Evolutionary conservation across 2,329 filamentous ascomycete species (phyloP).

Genomic region (Talaromyces atroroseus): DNA sequence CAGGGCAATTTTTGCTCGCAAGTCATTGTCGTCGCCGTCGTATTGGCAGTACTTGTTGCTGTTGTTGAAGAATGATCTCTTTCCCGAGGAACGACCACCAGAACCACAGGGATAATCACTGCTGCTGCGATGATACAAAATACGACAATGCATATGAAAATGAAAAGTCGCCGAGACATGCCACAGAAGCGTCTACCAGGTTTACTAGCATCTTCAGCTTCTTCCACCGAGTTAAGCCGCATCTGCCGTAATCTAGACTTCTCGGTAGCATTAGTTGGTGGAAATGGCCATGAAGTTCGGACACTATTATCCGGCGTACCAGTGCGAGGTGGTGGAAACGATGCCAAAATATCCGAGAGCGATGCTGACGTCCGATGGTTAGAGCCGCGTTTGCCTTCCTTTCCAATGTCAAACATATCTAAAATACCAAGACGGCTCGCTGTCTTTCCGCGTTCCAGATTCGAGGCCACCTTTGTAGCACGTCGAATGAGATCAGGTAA

Average conservation of each 20-base stretch:
- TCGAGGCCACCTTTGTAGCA: constrained; percentile 78
- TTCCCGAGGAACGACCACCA: constrained; percentile 55
- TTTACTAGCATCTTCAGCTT: constrained; percentile 18
- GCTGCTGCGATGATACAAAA: constrained; percentile 73
- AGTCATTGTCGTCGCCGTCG: constrained; percentile 15
- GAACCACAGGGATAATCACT: constrained; percentile 67
- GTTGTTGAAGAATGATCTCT: constrained; percentile 22
- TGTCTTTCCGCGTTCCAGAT: constrained; percentile 76
- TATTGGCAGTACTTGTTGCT: not conserved
- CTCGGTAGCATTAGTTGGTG: constrained; percentile 21
- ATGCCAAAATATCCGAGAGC: constrained; percentile 59
- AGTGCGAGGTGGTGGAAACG: constrained; percentile 55
- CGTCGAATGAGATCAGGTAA: constrained; percentile 84
- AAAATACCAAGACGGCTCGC: constrained; percentile 54
- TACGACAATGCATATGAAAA: constrained; percentile 60
- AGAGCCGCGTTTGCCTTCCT: constrained; percentile 19
- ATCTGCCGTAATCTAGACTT: constrained; percentile 30
- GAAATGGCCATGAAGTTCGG: constrained; percentile 33
- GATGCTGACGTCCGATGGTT: constrained; percentile 45
- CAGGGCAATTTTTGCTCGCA: constrained; percentile 64
- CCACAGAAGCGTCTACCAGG: constrained; percentile 67
- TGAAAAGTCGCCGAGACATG: constrained; percentile 71
- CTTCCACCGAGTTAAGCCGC: constrained; percentile 17
- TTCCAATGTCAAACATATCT: constrained; percentile 38
- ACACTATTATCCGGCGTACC: constrained; percentile 40